phyloP scores from a whole-genome alignment of 169 alveolate genomes.

The Plasmodium gonderi region DNA sequence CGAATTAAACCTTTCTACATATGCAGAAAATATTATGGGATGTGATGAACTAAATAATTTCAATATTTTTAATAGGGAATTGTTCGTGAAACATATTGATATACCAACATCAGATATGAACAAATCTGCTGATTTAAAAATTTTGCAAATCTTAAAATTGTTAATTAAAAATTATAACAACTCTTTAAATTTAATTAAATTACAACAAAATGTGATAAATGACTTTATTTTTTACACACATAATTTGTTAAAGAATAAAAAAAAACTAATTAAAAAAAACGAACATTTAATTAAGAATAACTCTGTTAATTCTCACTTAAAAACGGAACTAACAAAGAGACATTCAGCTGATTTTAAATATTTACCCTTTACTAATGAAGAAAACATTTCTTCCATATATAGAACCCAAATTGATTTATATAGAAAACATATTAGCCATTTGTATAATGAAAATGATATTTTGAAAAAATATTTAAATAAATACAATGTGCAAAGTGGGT shows the following conservation, averaged over 20 bases:
- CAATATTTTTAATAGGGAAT: not conserved
- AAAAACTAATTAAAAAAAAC: slow-evolving; percentile 46
- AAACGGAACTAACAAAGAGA: not conserved
- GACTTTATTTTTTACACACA: slow-evolving; percentile 46
- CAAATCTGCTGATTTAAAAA: not conserved
- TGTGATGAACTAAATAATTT: slow-evolving; percentile 38
- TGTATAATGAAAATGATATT: slow-evolving; percentile 50
- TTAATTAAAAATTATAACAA: slow-evolving; percentile 48
- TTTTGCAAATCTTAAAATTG: slow-evolving; percentile 8
- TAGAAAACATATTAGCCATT: slow-evolving; percentile 52
- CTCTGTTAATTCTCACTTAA: slow-evolving; percentile 3
- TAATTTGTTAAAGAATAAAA: slow-evolving; percentile 45
- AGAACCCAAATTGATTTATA: slow-evolving; percentile 58
- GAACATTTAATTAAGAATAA: slow-evolving; percentile 10
- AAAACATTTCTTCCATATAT: slow-evolving; percentile 7
- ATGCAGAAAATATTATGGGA: slow-evolving; percentile 34
- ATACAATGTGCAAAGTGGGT: not conserved
- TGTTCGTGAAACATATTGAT: slow-evolving; percentile 30
- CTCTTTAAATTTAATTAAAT: slow-evolving; percentile 51
- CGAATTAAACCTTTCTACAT: slow-evolving; percentile 33
- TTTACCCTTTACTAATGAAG: slow-evolving; percentile 6
- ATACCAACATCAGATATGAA: slow-evolving; percentile 1
- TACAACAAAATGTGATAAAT: slow-evolving; percentile 46
- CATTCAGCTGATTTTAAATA: not conserved
- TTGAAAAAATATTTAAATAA: slow-evolving; percentile 25